Percentiles rank a stretch among this genome's conserved stretches.
Evolutionary conservation across 192 early-diverging fungal species (phyloP).

Genomic region (Podila horticola): DNA sequence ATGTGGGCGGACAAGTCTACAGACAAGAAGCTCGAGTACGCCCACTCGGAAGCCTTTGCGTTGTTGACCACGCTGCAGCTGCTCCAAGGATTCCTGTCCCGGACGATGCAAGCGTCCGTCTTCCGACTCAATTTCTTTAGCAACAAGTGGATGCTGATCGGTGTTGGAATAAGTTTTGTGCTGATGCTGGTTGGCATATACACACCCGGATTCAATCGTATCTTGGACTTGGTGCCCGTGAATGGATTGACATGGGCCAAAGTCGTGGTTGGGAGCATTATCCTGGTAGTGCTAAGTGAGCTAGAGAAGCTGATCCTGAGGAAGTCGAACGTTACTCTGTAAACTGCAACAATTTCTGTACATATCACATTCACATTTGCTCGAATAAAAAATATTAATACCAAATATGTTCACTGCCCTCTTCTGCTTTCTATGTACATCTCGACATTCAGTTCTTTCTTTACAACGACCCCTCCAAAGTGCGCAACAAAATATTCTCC

Average conservation of each 20-base stretch:
- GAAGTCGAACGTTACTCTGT: not conserved
- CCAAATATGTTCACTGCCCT: no score
- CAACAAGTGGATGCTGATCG: slow-evolving; percentile 85
- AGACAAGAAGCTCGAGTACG: slow-evolving; percentile 32
- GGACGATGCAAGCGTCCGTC: slow-evolving; percentile 75
- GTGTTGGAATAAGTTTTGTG: slow-evolving; percentile 75
- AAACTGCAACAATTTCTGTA: not conserved
- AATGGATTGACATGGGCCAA: slow-evolving; percentile 71
- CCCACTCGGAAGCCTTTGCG: slow-evolving; percentile 76
- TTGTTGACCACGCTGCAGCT: slow-evolving; percentile 90
- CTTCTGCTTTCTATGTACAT: no score
- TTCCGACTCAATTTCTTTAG: slow-evolving; percentile 79
- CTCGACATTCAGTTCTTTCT: no score
- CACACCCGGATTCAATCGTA: slow-evolving; percentile 65
- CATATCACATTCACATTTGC: no score
- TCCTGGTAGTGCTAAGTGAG: slow-evolving; percentile 70
- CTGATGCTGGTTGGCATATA: slow-evolving; percentile 85
- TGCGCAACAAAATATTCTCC: slow-evolving; percentile 55
- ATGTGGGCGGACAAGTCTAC: slow-evolving; percentile 55
- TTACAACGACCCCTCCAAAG: slow-evolving; percentile 26
- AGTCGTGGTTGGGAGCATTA: slow-evolving; percentile 63
- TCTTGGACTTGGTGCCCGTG: slow-evolving; percentile 54
- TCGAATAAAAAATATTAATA: no score
- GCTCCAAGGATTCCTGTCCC: slow-evolving; percentile 86
- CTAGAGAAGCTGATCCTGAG: slow-evolving; percentile 60